phyloP scores from a whole-genome alignment of 2,329 filamentous ascomycete genomes.

The Ophiostoma sp. region DNA sequence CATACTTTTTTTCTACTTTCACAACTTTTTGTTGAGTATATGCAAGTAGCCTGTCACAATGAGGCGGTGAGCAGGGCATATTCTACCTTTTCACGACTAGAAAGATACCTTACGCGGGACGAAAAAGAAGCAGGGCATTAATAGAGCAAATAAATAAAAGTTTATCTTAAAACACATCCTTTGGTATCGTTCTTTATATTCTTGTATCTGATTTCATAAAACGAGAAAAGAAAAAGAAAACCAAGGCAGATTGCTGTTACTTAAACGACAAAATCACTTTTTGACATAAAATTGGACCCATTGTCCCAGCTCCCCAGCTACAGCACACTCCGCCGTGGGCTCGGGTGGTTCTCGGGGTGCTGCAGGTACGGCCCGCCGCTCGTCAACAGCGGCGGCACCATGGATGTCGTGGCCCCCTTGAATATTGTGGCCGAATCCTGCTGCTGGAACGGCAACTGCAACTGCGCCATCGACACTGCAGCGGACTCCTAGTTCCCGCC shows the following conservation, averaged over 20 bases:
- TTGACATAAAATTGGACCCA: not conserved
- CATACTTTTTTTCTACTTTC: too few species aligned
- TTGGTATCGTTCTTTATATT: not conserved
- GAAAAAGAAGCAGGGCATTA: not conserved
- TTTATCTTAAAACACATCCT: not conserved
- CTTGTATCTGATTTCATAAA: not conserved
- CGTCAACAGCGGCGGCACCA: conserved; percentile 14
- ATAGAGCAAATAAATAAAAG: not conserved
- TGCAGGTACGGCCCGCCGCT: conserved; percentile 22
- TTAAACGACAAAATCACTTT: not conserved
- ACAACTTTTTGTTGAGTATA: not conserved
- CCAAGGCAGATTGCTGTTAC: not conserved
- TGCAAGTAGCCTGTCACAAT: not conserved
- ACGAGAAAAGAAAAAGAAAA: not conserved
- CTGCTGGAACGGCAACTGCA: too few species aligned
- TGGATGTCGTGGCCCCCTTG: not conserved
- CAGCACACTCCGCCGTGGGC: not conserved
- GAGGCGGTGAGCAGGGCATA: not conserved
- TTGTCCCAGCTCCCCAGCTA: not conserved
- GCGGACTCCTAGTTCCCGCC: conserved; percentile 27
- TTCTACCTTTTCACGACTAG: not conserved
- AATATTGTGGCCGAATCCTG: not conserved
- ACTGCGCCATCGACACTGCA: not conserved
- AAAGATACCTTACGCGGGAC: not conserved
- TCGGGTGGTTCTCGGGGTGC: conserved; percentile 14